Evolutionary conservation across 2,329 filamentous ascomycete genomes (phyloP), one percentile per base, ranked within the genome.

Genomic region (Neonectria coccinea): DNA sequence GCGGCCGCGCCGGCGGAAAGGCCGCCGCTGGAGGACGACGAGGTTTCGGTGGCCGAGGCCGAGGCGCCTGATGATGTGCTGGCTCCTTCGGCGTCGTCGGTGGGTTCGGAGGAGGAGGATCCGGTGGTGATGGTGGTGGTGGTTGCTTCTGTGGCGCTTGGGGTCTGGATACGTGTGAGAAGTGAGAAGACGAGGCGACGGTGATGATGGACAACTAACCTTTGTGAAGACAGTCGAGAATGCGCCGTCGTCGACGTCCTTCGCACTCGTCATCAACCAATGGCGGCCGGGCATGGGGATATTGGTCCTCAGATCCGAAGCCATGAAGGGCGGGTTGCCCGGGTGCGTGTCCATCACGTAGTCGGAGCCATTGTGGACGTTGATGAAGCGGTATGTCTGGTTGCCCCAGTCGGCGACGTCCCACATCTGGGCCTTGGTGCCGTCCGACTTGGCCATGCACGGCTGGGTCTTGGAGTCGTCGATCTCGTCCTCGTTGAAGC

Each of bases 291-390:
- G 67, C 54, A 78, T 75, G 2, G 68, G 67, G 1, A 69, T 67
- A 1, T 67, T 56, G 0, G 66, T 68, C 29, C 73, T 66, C 10
- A 72, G 65, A 3, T 75, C 67, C 7, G 66, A 67, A 53, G 70
- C 76, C 75, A 79, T 76, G 31, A 75, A 79, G 2, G 71, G 70
- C 2, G 76, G 73, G 20, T 73, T 74, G 2, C 73, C 71, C 7
- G 72, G 73, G 31, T 79, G 75, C 1, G 76, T 74, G 16, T 80
- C 78, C 31, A 80, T 68, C 14, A 73, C 73, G 56, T 75, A 78
- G 4, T 70, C 60, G 1, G 75, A 75, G 12, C 76, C 77, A 29
- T 79, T 79, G 14, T 67, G 45, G 3, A 73, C 74, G 47, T 79
- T 80, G 50, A 68, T 66, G 51, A 79, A 65, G 12, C 73, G 71